Base-by-base conservation (phyloP, 2,329 filamentous ascomycete species). In the Rhexocercosporidium sp. region DNA sequence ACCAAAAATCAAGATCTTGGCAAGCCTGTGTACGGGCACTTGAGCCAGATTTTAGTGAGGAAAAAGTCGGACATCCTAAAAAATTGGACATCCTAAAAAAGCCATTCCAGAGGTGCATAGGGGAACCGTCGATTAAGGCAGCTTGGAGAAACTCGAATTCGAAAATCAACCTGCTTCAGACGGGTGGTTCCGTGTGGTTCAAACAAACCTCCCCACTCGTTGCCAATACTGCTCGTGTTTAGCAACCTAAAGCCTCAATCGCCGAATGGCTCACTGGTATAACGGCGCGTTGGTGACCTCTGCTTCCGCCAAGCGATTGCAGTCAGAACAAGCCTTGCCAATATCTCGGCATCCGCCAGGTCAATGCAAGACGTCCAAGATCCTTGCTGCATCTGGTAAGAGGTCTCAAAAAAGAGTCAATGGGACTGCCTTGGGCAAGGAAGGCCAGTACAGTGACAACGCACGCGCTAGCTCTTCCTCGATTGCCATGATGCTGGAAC, bases 111-210 rank as follows among this genome's bases (percentile, higher is more conserved):
- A 44, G 41, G 41, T 44, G 41, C 14, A 16, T 12, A 44, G 41
- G 41, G 41, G 41, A 44, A 18, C 41, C 41, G 41, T 18, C 41
- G 16, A 20, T 44, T 44, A 34, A 31, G 25, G 31, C 51, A 56
- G 49, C 20, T 53, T 53, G 49, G n/a, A 53, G 49, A 53, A 25
- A 29, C 49, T 22, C 49, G 49, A 53, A 53, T 53, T 27, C n/a
- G 49, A 27, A 53, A 53, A 53, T 53, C 49, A 53, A 53, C 27
- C 49, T 53, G 49, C 49, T 53, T 53, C 49, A 53, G 22, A 53
- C 49, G 14, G 22, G 49, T 53, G 27, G 14, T 53, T 53, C 20
- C 49, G 22, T 53, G 49, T 53, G 9, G 27, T 53, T 53, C 49
- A 53, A 20, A 53, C 49, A 53, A 53, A n/a, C 49, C 9, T 53